These are phyloP conservation scores for Mycena rebaudengoi DNA, from an alignment of 768 basidiomycete genomes.

Conservation along the genomic window DNA sequence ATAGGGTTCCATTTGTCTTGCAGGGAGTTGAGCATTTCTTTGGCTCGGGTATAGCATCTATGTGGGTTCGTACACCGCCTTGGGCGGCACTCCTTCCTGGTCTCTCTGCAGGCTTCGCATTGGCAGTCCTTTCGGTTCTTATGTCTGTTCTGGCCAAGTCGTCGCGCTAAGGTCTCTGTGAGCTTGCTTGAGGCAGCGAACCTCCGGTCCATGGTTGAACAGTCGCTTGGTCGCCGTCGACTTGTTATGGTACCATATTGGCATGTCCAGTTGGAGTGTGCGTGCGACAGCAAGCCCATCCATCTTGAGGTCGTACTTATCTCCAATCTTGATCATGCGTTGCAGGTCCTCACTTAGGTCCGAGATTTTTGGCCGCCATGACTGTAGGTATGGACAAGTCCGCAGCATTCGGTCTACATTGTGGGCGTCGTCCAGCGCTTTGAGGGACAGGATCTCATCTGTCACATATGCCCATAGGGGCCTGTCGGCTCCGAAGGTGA, in stretches of 20 bases:
- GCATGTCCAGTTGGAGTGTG: constrained; percentile 3
- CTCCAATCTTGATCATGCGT: constrained; percentile 4
- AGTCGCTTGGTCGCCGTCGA: not conserved
- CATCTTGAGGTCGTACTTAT: constrained; percentile 10
- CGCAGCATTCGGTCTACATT: not conserved
- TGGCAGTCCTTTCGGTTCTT: not conserved
- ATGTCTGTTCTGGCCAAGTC: not conserved
- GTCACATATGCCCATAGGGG: constrained; percentile 25
- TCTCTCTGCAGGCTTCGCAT: not conserved
- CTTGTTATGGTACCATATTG: constrained; percentile 22
- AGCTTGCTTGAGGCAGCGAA: constrained; percentile 8
- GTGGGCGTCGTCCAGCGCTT: not conserved
- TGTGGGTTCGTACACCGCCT: constrained; percentile 3
- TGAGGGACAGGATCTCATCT: constrained; percentile 18
- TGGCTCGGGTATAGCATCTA: constrained; percentile 6
- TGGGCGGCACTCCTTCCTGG: not conserved
- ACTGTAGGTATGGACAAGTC: constrained; percentile 20
- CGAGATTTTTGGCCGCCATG: constrained; percentile 1
- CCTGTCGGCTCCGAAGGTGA: constrained; percentile 5
- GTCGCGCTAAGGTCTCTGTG: constrained; percentile 13
- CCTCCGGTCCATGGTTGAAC: not conserved
- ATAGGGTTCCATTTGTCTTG: constrained; percentile 23
- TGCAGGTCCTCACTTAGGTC: constrained; percentile 6
- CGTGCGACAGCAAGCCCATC: constrained; percentile 16
- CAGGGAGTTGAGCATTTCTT: constrained; percentile 1